Evolutionary conservation across 352 stramenopile genomes (phyloP).

Genomic region (Globisporangium emineosum): DNA sequence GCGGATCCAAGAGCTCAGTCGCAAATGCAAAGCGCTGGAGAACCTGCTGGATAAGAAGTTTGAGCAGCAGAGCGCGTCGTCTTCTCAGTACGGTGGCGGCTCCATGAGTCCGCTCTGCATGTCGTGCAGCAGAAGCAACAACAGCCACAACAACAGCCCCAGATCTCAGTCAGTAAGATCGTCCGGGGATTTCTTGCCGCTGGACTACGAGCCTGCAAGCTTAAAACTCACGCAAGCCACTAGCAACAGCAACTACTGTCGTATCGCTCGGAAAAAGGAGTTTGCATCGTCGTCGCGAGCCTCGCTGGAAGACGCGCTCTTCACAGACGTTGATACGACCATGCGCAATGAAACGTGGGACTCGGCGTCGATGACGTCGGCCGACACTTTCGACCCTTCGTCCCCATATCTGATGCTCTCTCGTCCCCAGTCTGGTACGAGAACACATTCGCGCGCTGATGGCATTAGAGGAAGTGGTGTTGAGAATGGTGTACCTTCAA

Average conservation of each 20-base stretch:
- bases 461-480: not conserved
- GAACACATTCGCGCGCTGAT: not conserved
- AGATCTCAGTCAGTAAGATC: conserved; percentile 16
- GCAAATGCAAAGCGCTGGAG: conserved; percentile 47
- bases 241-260: conserved; percentile 12
- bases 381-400: conserved; percentile 27
- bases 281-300: conserved; percentile 17
- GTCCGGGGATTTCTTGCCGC: not conserved
- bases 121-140: conserved; percentile 22
- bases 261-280: conserved; percentile 23
- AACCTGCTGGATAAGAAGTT: conserved; percentile 62
- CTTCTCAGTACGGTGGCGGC: conserved; percentile 10
- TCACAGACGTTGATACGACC: conserved; percentile 38
- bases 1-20: conserved; percentile 40
- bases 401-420: conserved; percentile 14
- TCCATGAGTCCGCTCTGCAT: conserved; percentile 23
- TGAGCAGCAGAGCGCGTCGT: conserved; percentile 27
- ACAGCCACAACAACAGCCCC: not conserved
- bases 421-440: conserved; percentile 14
- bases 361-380: conserved; percentile 31
- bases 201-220: not conserved
- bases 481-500: conserved; percentile 8
- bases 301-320: conserved; percentile 24
- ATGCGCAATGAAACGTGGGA: conserved; percentile 35
- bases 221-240: conserved; percentile 16